Base-by-base conservation (phyloP, 2,329 filamentous ascomycete genomes). In the Basipetospora sp. region DNA sequence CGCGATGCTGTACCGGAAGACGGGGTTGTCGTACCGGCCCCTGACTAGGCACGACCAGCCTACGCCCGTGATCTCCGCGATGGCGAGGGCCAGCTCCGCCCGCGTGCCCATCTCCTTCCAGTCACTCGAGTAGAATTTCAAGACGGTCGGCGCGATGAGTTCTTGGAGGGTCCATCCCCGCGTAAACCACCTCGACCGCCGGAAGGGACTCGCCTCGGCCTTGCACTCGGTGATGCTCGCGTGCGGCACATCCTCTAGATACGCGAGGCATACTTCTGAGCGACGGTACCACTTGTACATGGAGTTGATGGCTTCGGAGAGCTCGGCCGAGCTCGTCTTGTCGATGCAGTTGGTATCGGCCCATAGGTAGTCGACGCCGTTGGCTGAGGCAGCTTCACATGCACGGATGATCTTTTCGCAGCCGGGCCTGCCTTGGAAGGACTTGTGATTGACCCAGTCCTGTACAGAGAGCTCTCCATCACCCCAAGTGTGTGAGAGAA, bases 121-220 rank as follows among this genome's bases (percentile, higher is more conserved):
- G 3, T 35, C 33, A 0, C 13, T 13, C 27, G 50, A 42, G 44
- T 47, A 57, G 41, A 62, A 59, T 2, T 41, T 14, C 0, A 58
- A 16, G 1, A 41, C 28, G 2, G 10, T 16, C 1, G 54, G 54
- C 0, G 56, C 79, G 5, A 84, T 63, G 0, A 80, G 74, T 53
- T 83, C 74, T 50, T 79, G 78, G 44, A 78, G 58, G 0, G 75
- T 81, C 48, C 74, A 70, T n/a, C 55, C 54, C 69, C 66, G 44
- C 1, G 46, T 50, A 38, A 56, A 57, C 53, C 56, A 58, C 4
- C 49, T 43, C 35, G 33, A 43, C 13, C 5, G 5, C n/a, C 9
- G 10, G n/a, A 32, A 16, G 17, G 30, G 11, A 13, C 42, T 6
- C 39, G 41, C 19, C 40, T 40, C 34, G 29, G 38, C 40, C 25